Conservation (phyloP, 148 eudicot species). For the Rhododendron griersonianum region DNA sequence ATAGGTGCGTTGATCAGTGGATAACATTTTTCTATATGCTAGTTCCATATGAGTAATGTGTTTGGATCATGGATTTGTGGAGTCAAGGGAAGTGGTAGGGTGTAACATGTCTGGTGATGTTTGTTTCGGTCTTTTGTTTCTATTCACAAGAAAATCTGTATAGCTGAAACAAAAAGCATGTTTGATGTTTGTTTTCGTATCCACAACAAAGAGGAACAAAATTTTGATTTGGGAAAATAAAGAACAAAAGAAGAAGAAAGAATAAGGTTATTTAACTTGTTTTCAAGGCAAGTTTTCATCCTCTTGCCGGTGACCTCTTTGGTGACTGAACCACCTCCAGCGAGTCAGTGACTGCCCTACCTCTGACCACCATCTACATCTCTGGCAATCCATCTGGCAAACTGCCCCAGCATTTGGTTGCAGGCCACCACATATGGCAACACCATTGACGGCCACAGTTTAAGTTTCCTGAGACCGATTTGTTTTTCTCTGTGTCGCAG, state of each 20-base stretch:
- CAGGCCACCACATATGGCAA: background rate
- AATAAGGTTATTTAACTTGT: background rate
- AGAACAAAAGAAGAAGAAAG: background rate
- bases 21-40: background rate
- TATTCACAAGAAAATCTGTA: background rate
- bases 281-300: background rate
- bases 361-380: background rate
- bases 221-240: background rate
- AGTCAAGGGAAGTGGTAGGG: background rate
- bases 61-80: background rate
- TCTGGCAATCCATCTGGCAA: background rate
- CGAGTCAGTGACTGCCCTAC: background rate
- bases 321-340: background rate
- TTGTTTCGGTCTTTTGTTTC: background rate
- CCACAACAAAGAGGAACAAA: background rate
- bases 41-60: background rate
- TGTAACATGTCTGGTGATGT: background rate
- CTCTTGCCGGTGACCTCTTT: background rate
- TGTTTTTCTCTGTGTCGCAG: constrained; percentile 25
- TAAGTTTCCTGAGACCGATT: background rate
- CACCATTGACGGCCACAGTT: background rate
- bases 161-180: background rate
- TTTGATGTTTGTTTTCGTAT: background rate
- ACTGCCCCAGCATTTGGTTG: background rate
- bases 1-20: constrained; percentile 45